Base-by-base conservation (phyloP, 2,329 filamentous ascomycete genomes). In the Aspergillus sp. region DNA sequence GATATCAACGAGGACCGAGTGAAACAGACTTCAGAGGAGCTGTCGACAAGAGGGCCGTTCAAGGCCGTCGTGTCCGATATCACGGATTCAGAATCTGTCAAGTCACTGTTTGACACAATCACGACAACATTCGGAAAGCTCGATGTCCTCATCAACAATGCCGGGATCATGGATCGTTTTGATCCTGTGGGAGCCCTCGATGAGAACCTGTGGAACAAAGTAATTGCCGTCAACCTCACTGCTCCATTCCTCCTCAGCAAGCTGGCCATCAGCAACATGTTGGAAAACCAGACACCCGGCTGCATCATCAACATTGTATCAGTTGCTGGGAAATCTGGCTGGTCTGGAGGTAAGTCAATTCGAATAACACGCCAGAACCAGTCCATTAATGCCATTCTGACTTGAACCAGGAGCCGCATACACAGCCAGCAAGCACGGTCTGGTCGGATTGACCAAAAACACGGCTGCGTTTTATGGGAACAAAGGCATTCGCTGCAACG, bases 71-170 rank as follows among this genome's bases (percentile, higher is more conserved):
- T 67, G 40, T 49, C 52, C 7, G 65, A 73, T 45, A 65, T 72
- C 39, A 68, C 70, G 6, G 56, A 57, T 0, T 56, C 60, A 9
- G 48, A 48, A 0, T 64, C 64, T 26, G 59, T 71, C 7, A 59
- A 70, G 36, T 48, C 54, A 7, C 56, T 73, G 0, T 70, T 74
- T 42, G 49, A 58, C 5, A 50, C 65, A 57, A 41, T 58, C 4
- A 35, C 53, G 27, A 19, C 39, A 2, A 43, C 49, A 13, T 77
- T 75, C 47, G 69, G 68, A 27, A 64, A 66, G n/a, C 58, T 79
- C 12, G 79, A 83, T 58, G 65, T 81, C n/a, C 64, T 83, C 5
- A 60, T 82, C 54, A 81, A 81, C 62, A 78, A 77, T 47, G 78
- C 78, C 7, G 79, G 74, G 19, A 68, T 82, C 37, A 76, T 79